Evolutionary conservation across 352 stramenopile species (phyloP), one percentile per base, ranked within the genome.

Genomic region (Peronospora tabacina): DNA sequence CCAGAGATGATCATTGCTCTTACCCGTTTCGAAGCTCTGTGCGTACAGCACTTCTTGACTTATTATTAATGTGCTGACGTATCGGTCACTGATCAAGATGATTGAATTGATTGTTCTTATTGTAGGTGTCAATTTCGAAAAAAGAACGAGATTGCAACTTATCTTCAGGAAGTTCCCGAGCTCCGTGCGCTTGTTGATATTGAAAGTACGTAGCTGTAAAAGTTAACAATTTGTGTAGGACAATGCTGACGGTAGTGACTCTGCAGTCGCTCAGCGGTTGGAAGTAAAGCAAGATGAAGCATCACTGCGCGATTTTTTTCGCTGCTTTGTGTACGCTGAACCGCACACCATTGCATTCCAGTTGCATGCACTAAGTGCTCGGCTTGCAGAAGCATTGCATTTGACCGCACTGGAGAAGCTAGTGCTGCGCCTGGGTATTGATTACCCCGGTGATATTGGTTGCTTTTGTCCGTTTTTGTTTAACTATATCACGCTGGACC

Each of bases 1-100:
- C 97, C 97, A 0, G 97, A 99, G 66, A 98, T 99, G 92, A 91
- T 95, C 11, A 97, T 99, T 58, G 96, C 97, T 1, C 66, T 99
- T 32, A 99, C 91, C 42, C 76, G 63, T 28, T 99, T 99, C 50
- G 91, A 98, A 68, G 96, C 95, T 19, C 54, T 93, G 82, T 93
- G 62, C 47, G 77, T 73, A 15, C 4, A 19, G 38, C 11, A 34
- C 44, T 20, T 11, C 33, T 38, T n/a, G 30, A 38, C 39, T 34
- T 37, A 19, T 3, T 44, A 45, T 35, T 45, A 2, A 19, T 13
- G 17, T 12, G 26, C 28, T 45, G 16, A 47, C 12, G 22, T 44
- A 35, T 48, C 29, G 51, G 8, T 70, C 7, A 49, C 43, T 44
- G 16, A 38, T 33, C 22, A 12, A 11, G 37, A 24, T 34, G 30